Base-by-base conservation (phyloP, 805 yeast genomes). In the Candida adriatica region DNA sequence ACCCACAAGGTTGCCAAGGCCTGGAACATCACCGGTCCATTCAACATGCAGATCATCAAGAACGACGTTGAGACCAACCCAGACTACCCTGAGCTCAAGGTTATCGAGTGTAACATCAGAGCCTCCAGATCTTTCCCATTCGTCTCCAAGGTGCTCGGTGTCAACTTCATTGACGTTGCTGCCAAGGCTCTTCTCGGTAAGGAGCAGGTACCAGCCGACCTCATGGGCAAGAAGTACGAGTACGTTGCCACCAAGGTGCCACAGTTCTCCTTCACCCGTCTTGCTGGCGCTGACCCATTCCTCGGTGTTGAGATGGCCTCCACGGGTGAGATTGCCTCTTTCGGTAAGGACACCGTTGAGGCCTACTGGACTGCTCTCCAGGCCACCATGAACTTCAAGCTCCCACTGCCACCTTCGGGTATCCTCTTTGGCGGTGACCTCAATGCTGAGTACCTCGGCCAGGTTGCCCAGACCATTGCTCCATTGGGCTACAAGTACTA, bases 101-200 rank as follows among this genome's bases (percentile, higher is more conserved):
- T 92, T 39, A 92, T 92, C 58, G 98, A 92, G 67, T 92, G 98
- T 75, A 92, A 92, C 63, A 83, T 92, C 50, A 83, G 98, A 64
- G 98, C 98, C 31, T 90, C 97, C 6, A 79, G 98, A 62, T 90
- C 97, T 11, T 92, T 92, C 90, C 98, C 98, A 59, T 92, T 92
- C 58, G 96, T 90, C 23, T 90, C 97, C 29, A 92, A 92, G 71
- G 98, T 92, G 29, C 69, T 92, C 44, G 98, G 98, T 45, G 71
- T 73, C 33, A 90, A 92, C 68, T 88, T 92, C 62, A 92, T 92
- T 56, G 95, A 90, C 34, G 86, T 85, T 50, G 96, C 97, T 15
- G 87, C 88, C 39, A 78, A 76, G 61, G 94, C 96, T 16, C 71
- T 90, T 40, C 64, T 86, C 45, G 78, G 76, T 53, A 73, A 74